Conservation (phyloP, 805 yeast species). For the Yarrowia divulgata region DNA sequence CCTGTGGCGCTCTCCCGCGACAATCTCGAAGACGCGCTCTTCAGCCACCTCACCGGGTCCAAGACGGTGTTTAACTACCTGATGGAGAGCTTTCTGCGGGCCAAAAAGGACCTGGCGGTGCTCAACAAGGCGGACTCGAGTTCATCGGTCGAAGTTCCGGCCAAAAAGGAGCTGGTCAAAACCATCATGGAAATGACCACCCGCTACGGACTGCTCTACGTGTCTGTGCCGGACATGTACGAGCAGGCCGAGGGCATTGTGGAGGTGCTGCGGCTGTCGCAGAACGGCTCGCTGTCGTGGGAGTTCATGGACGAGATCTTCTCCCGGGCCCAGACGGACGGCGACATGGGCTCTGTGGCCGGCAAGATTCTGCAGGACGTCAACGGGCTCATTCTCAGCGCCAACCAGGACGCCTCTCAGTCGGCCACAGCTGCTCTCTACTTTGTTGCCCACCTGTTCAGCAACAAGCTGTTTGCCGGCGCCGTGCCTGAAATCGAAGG, state of each 20-base stretch:
- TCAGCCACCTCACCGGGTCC: constrained; percentile 15
- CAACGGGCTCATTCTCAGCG: constrained; percentile 9
- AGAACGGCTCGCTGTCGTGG: constrained; percentile 27
- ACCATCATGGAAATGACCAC: constrained; percentile 2
- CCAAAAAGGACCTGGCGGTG: constrained; percentile 7
- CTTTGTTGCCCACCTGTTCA: constrained; percentile 61
- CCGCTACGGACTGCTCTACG: constrained; percentile 9
- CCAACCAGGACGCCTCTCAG: constrained; percentile 18
- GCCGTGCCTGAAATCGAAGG: constrained; percentile 63
- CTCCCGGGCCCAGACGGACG: constrained; percentile 3
- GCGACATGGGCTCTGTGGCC: constrained; percentile 13
- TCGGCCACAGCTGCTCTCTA: constrained; percentile 55
- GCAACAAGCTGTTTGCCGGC: constrained; percentile 67
- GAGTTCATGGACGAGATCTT: constrained; percentile 29
- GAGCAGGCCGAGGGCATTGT: constrained; percentile 12
- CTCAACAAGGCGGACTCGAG: constrained; percentile 19
- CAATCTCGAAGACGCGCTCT: constrained; percentile 22
- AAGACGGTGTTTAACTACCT: constrained; percentile 11
- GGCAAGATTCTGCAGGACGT: constrained; percentile 21
- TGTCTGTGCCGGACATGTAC: constrained; percentile 36
- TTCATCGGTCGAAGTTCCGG: no score
- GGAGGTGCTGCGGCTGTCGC: constrained; percentile 21
- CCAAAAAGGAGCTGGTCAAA: constrained; percentile 10
- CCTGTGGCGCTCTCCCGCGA: background rate
- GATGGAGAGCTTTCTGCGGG: constrained; percentile 29